phyloP scores from a whole-genome alignment of 192 early-diverging fungal species.

The Podochytrium sp. region DNA sequence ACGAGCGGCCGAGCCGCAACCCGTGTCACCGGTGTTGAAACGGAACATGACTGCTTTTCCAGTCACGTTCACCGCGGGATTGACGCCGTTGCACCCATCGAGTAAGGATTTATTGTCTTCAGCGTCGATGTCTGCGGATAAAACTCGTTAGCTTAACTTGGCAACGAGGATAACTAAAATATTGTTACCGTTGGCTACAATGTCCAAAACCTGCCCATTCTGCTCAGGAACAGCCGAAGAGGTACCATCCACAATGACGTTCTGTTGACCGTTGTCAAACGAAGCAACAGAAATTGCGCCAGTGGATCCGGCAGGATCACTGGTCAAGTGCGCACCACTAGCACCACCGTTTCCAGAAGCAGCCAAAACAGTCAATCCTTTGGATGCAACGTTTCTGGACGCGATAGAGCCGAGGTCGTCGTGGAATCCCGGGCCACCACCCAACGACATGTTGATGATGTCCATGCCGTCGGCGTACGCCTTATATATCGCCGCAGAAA shows the following conservation, averaged over 20 bases:
- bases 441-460: conserved; percentile 85
- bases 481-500: conserved; percentile 74
- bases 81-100: conserved; percentile 21
- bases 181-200: conserved; percentile 22
- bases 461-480: conserved; percentile 76
- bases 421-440: conserved; percentile 63
- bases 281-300: conserved; percentile 29
- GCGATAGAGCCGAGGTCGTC: conserved; percentile 64
- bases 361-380: conserved; percentile 55
- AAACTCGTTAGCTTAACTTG: neutral
- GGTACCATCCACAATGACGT: conserved; percentile 23
- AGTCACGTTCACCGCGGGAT: conserved; percentile 18
- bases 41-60: conserved; percentile 44
- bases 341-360: conserved; percentile 79
- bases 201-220: conserved; percentile 8
- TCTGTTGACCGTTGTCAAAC: conserved; percentile 13
- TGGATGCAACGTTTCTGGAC: conserved; percentile 75
- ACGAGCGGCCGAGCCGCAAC: conserved; percentile 13
- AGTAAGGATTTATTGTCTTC: conserved; percentile 28
- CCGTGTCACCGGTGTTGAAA: conserved; percentile 26
- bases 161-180: neutral
- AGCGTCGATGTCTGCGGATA: conserved; percentile 29
- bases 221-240: neutral
- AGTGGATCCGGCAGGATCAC: conserved; percentile 8
- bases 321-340: conserved; percentile 56